These are phyloP conservation scores for Linnemannia exigua DNA, from an alignment of 192 early-diverging fungal genomes.

Conservation along the genomic window DNA sequence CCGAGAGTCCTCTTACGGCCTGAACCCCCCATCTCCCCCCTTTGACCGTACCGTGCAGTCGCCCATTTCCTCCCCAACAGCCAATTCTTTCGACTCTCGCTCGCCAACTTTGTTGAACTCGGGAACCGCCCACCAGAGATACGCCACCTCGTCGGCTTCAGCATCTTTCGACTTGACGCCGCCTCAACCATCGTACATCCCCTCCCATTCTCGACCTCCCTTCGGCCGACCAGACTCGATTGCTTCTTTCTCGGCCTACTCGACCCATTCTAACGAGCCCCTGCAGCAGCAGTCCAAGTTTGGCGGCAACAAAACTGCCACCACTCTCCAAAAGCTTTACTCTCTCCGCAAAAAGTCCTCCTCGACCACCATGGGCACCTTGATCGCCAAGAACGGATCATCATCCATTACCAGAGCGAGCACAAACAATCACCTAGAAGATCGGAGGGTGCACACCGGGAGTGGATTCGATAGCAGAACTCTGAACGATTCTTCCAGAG, in stretches of 20 bases:
- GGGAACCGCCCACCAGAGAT: neutral
- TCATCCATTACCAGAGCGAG: neutral
- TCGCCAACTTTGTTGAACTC: neutral
- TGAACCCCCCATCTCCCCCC: neutral
- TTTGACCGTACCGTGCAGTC: neutral
- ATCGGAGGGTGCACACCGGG: neutral
- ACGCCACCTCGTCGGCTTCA: neutral
- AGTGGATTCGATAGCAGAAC: too few relatives aligned
- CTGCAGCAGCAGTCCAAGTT: neutral
- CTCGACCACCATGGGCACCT: neutral
- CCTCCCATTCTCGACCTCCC: slow-evolving; percentile 1
- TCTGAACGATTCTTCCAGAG: too few relatives aligned
- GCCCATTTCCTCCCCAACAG: neutral
- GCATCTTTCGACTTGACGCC: neutral
- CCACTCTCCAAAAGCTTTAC: neutral
- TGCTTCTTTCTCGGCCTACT: neutral
- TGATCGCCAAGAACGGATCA: neutral
- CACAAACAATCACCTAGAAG: slow-evolving; percentile 25
- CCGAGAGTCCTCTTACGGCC: neutral
- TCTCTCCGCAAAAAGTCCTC: neutral
- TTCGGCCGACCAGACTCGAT: slow-evolving; percentile 14
- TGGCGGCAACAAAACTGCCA: neutral
- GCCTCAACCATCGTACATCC: neutral
- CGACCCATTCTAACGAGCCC: slow-evolving; percentile 30
- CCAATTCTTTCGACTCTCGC: neutral